Base-by-base conservation (phyloP, 495 filamentous ascomycete species). In the Hypoxylon fuscum region DNA sequence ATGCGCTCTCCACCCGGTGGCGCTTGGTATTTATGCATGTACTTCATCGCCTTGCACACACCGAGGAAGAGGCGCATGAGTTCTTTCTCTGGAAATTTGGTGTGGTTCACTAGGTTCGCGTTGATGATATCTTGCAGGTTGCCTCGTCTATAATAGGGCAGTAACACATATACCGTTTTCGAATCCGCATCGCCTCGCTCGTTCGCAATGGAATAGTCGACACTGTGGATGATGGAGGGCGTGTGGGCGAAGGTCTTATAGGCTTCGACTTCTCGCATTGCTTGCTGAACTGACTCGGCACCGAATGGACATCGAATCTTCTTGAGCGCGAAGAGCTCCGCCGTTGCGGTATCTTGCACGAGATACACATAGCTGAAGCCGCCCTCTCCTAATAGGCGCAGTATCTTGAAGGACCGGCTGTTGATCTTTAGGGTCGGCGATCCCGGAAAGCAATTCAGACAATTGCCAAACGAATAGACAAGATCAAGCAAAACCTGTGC, bases 321-420 rank as follows among this genome's bases (percentile, higher is more conserved):
- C 77, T 98, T 98, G 27, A 98, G 85, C 5, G 95, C 95, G 77
- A 93, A 96, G 35, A 97, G 83, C 58, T 91, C 85, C 18, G 89
- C 88, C 45, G 84, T 88, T 25, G 83, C 79, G 38, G 88, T 93
- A 70, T 96, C 92, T 83, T 97, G 90, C 25, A 98, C 95, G 50
- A 98, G 90, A 77, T 98, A 98, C 58, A 98, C 95, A 73, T 98
- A 98, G 64, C 90, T 95, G 82, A 98, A 98, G 57, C 95, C 94
- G 74, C 94, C 94, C 87, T 97, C 95, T 69, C 95, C 95, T 7
- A 98, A 83, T 31, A 98, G 80, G 50, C 94, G 87, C 57, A 96
- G 80, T 73, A 98, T 91, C 83, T 97, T 97, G 83, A 97, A 97
- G 75, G 87, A 93, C 45, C 92, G 88, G 66, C 83, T 91, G 77